Base-by-base conservation (phyloP, 129 eudicot genomes). In the Sambucus nigra region DNA sequence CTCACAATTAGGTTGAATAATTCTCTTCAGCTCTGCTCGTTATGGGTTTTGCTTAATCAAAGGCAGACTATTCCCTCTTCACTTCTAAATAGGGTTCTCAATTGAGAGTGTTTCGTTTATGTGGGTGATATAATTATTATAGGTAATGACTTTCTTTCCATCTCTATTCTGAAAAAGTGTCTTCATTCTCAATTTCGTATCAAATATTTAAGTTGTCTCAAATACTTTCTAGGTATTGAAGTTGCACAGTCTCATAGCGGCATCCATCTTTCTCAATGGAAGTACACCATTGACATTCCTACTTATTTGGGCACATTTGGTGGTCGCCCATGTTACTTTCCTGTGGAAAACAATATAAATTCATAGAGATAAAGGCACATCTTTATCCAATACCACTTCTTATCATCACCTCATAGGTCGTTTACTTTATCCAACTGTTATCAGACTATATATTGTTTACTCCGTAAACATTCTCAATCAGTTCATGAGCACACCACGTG, bases 201-300 rank as follows among this genome's bases (percentile, higher is more conserved):
- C 14, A 64, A 61, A 14, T 57, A 61, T 46, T 10, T 61, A 13
- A 40, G 61, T 5, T 0, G 2, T 7, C 39, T 25, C 14, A 3
- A 39, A 8, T 65, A 15, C 19, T 65, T 65, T 10, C 35, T 65
- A 1, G 53, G 70, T 0, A 39, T 65, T 2, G 55, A 65, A 15
- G 14, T 65, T 11, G 7, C 60, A 2, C 7, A 22, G 1, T 2
- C 8, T 18, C 4, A 16, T 1, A 7, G 1, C 5, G 63, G 63
- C 2, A 16, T 65, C 0, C 4, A 21, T 10, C 5, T 65, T 7
- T 7, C 26, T 19, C n/a, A 65, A 26, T 20, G 28, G 25, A 65
- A 53, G 42, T 65, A 53, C n/a, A 15, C 33, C 7, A 1, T 25
- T 21, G 54, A 45, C 5, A 3, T 54, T 1, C 2, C 42, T 0